Base-by-base conservation (phyloP, 2,329 filamentous ascomycete genomes). In the Fusarium globosum region DNA sequence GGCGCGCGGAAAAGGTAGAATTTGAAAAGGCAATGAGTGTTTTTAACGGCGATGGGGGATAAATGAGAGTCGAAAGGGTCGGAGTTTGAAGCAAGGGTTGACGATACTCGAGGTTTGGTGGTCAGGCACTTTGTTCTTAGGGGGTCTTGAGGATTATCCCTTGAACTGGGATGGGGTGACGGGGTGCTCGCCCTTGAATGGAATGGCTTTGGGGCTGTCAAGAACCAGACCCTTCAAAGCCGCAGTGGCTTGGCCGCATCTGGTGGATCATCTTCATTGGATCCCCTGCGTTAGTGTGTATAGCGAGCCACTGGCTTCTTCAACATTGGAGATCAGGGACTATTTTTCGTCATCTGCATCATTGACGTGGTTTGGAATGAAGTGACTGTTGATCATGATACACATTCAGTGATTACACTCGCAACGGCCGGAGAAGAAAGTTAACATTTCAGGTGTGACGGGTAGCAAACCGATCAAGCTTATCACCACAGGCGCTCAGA, bases 171-270 rank as follows among this genome's bases (percentile, higher is more conserved):
- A 65, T 64, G 33, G 61, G 68, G 58, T 72, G 59, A 74, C 70
- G 56, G 65, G 64, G 63, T 68, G 42, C 67, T 70, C 59, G 52
- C 67, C 65, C 65, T 70, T 60, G 41, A 38, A 38, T 38, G 46
- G 49, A 26, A 52, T 36, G 33, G 33, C 18, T 36, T 52, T 52
- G 33, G 57, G 65, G 46, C 65, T 30, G 26, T 39, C 55, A 56
- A 56, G 46, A 59, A 46, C 53, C 38, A 65, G 66, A 52, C 68
- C 69, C 68, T 73, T 74, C 57, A 64, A 67, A 68, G 71, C 56
- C 71, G 64, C 63, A 74, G 68, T 73, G 71, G 71, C 71, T 73
- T 74, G 60, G 63, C 62, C 57, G 61, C 61, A 73, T 67, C 55
- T 57, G 69, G 70, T 61, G 55, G 61, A 63, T 41, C 61, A 23